Evolutionary conservation across 2,329 filamentous ascomycete species (phyloP).

Genomic region (Pseudogymnoascus sp.): DNA sequence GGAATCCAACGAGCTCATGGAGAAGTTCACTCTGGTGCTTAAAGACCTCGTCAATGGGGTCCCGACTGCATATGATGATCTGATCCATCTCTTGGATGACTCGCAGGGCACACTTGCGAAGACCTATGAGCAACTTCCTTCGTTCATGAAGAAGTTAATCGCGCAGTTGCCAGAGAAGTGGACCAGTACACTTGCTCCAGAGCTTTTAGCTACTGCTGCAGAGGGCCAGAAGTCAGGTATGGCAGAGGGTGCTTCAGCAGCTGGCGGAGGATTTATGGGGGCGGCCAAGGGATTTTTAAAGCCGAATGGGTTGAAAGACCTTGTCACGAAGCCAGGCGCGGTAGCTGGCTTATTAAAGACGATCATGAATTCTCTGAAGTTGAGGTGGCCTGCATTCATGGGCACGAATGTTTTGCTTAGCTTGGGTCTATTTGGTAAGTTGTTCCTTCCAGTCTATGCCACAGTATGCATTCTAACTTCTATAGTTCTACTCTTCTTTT

Average conservation of each 20-base stretch:
- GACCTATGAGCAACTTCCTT: slow-evolving; percentile 60
- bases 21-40: slow-evolving; percentile 79
- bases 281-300: slow-evolving; percentile 59
- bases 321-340: slow-evolving; percentile 80
- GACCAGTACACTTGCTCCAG: slow-evolving; percentile 65
- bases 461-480: slow-evolving; percentile 12
- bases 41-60: slow-evolving; percentile 89
- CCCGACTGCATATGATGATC: slow-evolving; percentile 85
- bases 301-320: slow-evolving; percentile 64
- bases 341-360: slow-evolving; percentile 75
- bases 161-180: slow-evolving; percentile 76
- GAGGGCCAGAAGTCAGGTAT: slow-evolving; percentile 51
- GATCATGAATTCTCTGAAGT: slow-evolving; percentile 82
- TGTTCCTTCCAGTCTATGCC: no score
- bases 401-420: slow-evolving; percentile 90
- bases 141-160: slow-evolving; percentile 76
- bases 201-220: slow-evolving; percentile 69
- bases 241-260: slow-evolving; percentile 21
- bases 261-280: slow-evolving; percentile 34
- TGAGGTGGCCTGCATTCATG: slow-evolving; percentile 81
- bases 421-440: slow-evolving; percentile 75
- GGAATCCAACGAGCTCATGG: slow-evolving; percentile 73
- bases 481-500: slow-evolving; percentile 72
- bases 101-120: slow-evolving; percentile 50
- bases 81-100: slow-evolving; percentile 55